Conservation (phyloP, 1,284 basidiomycete species). For the Papiliotrema nemorosa region DNA sequence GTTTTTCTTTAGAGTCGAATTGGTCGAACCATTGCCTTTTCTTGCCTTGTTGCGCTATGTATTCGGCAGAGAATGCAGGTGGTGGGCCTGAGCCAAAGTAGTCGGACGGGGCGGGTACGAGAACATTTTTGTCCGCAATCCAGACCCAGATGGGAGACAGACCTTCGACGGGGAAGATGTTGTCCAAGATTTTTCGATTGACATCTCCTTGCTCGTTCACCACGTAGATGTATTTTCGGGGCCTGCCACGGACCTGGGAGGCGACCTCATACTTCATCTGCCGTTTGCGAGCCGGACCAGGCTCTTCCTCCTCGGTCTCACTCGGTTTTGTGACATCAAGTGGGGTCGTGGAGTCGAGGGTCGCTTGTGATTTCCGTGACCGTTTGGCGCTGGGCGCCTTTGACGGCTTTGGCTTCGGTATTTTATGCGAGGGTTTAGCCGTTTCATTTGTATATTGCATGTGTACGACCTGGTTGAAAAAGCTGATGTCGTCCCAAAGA, state of each 20-base stretch:
- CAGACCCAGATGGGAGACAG: conserved; percentile 34
- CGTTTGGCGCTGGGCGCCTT: no score
- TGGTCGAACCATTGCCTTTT: conserved; percentile 22
- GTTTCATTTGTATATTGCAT: background rate
- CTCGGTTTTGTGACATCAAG: no score
- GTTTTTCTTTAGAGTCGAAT: no score
- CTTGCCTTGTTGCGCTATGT: conserved; percentile 8
- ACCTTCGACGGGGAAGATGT: conserved; percentile 19
- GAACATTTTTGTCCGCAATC: conserved; percentile 14
- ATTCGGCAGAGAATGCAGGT: conserved; percentile 19
- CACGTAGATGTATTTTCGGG: conserved; percentile 40
- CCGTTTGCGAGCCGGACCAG: no score
- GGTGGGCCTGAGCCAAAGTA: conserved; percentile 33
- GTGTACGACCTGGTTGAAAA: background rate
- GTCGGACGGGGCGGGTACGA: conserved; percentile 25
- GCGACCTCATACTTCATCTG: conserved; percentile 22
- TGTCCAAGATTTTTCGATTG: conserved; percentile 29
- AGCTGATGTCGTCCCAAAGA: background rate
- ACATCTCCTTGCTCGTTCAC: conserved; percentile 34
- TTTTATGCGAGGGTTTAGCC: background rate
- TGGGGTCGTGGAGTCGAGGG: no score
- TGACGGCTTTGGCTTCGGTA: background rate
- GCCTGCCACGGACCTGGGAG: conserved; percentile 37
- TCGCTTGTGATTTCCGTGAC: no score
- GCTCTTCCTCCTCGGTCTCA: no score